phyloP scores from a whole-genome alignment of 768 basidiomycete species.

The Amanita rimosa region DNA sequence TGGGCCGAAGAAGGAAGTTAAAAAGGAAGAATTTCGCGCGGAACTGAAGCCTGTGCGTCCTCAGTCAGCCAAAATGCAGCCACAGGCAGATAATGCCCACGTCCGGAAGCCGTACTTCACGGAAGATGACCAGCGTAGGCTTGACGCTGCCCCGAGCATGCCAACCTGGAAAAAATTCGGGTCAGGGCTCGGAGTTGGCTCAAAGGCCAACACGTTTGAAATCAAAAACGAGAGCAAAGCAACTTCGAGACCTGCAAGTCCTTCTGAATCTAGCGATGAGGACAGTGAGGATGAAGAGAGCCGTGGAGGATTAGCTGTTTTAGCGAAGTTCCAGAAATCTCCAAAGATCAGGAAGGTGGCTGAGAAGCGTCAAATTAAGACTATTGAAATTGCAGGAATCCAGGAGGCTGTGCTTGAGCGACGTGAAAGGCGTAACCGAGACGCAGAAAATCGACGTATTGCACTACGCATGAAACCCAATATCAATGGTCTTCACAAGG shows the following conservation, averaged over 20 bases:
- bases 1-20: slow-evolving; percentile 1
- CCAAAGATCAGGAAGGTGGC: slow-evolving; percentile 45
- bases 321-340: slow-evolving; percentile 50
- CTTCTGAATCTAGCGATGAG: slow-evolving; percentile 33
- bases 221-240: slow-evolving; percentile 4
- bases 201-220: neutral
- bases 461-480: slow-evolving; percentile 75
- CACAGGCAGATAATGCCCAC: neutral
- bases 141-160: slow-evolving; percentile 1
- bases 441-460: slow-evolving; percentile 50
- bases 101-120: slow-evolving; percentile 14
- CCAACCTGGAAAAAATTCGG: slow-evolving; percentile 7
- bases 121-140: slow-evolving; percentile 13
- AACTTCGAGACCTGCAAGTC: neutral
- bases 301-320: slow-evolving; percentile 35
- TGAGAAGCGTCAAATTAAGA: slow-evolving; percentile 54
- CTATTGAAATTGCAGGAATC: slow-evolving; percentile 40
- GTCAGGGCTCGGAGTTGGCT: neutral
- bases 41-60: neutral
- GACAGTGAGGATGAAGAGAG: slow-evolving; percentile 38
- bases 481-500: slow-evolving; percentile 63
- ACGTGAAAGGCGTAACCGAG: slow-evolving; percentile 36
- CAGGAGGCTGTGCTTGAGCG: slow-evolving; percentile 27
- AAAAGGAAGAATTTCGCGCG: neutral
- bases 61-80: neutral